These are phyloP conservation scores for Auricularia heimuer DNA, from an alignment of 768 basidiomycete genomes.

Conservation along the genomic window DNA sequence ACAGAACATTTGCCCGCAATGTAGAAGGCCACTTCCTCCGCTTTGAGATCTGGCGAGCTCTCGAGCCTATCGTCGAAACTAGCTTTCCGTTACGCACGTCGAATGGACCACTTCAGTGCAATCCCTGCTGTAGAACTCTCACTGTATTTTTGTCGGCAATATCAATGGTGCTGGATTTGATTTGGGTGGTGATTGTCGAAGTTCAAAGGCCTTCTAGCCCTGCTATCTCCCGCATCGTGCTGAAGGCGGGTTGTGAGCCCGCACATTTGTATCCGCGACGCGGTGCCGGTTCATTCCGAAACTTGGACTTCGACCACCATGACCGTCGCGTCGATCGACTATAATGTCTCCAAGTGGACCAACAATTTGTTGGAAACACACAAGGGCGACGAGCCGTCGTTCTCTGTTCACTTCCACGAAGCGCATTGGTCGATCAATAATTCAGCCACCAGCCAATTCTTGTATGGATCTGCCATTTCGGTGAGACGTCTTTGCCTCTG, in stretches of 20 bases:
- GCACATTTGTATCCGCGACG: too few relatives aligned
- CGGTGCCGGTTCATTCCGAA: too few relatives aligned
- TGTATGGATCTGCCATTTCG: constrained; percentile 71
- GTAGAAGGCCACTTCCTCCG: constrained; percentile 74
- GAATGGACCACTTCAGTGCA: too few relatives aligned
- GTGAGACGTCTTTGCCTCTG: constrained; percentile 21
- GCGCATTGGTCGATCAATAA: constrained; percentile 80
- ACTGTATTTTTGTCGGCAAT: too few relatives aligned
- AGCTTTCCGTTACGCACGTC: too few relatives aligned
- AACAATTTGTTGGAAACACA: constrained; percentile 52
- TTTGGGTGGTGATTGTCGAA: too few relatives aligned
- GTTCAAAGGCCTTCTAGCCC: too few relatives aligned
- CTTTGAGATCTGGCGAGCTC: constrained; percentile 29
- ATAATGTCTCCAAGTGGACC: constrained; percentile 61
- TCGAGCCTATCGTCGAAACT: not conserved
- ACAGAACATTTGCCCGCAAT: constrained; percentile 88
- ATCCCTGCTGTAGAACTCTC: too few relatives aligned
- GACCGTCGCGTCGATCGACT: constrained; percentile 31
- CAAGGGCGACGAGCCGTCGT: constrained; percentile 53
- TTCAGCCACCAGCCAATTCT: constrained; percentile 54
- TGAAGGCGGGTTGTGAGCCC: too few relatives aligned
- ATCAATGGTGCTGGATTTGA: too few relatives aligned
- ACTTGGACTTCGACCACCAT: constrained; percentile 3
- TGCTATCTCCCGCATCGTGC: too few relatives aligned
- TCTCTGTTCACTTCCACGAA: constrained; percentile 65